Conservation (phyloP, 768 basidiomycete genomes). For the Lenzites betulinus region DNA sequence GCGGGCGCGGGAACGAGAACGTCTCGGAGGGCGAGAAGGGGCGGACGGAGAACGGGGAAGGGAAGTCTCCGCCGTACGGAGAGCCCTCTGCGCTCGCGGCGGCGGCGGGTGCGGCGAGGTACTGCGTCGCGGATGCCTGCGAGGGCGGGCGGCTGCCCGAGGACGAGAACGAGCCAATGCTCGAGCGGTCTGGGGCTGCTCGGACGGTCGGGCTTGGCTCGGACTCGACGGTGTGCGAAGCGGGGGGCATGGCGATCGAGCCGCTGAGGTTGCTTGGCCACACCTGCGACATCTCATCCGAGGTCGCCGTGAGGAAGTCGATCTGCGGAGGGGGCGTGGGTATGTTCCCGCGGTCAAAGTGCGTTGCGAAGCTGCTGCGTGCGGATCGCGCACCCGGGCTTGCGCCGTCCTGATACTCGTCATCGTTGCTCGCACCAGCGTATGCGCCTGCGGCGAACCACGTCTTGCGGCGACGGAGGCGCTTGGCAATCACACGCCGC, state of each 20-base stretch:
- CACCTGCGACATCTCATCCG: slow-evolving; percentile 11
- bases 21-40: slow-evolving; percentile 69
- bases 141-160: slow-evolving; percentile 17
- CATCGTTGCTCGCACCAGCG: background rate
- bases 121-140: slow-evolving; percentile 16
- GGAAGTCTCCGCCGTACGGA: slow-evolving; percentile 30
- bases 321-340: slow-evolving; percentile 5
- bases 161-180: slow-evolving; percentile 38
- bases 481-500: slow-evolving; percentile 44
- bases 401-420: slow-evolving; percentile 23
- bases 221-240: slow-evolving; percentile 16
- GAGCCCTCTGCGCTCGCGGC: slow-evolving; percentile 8
- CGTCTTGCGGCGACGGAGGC: slow-evolving; percentile 42
- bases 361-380: slow-evolving; percentile 68
- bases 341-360: slow-evolving; percentile 35
- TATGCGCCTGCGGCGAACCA: slow-evolving; percentile 47
- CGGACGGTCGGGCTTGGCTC: slow-evolving; percentile 23
- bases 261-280: slow-evolving; percentile 20
- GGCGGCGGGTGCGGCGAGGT: slow-evolving; percentile 14
- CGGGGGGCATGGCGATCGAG: slow-evolving; percentile 17
- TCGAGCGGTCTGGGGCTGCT: slow-evolving; percentile 28
- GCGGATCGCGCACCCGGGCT: slow-evolving; percentile 25
- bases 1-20: slow-evolving; percentile 70
- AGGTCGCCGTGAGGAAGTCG: background rate
- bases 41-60: slow-evolving; percentile 61